A percentile compares a stretch with the other conserved stretches of the same genome.
These are phyloP conservation scores for Malassezia brasiliensis DNA, from an alignment of 1,284 basidiomycete genomes.

Conservation along the genomic window DNA sequence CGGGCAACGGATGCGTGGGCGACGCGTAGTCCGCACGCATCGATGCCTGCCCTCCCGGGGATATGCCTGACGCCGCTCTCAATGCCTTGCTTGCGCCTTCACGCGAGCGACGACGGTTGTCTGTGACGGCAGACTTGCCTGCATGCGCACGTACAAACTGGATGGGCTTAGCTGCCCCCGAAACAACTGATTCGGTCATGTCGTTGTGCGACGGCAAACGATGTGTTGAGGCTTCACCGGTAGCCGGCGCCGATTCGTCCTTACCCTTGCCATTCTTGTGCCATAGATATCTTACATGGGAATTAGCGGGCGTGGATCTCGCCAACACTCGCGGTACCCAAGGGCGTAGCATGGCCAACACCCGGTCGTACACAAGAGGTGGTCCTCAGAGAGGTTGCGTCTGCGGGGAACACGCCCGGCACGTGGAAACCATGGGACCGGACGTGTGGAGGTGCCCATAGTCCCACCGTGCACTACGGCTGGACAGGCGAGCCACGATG, in stretches of 20 bases:
- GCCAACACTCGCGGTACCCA: too few relatives aligned
- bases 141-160: conserved; percentile 26
- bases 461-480: too few relatives aligned
- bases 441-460: too few relatives aligned
- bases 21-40: neutral
- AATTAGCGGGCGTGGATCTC: neutral
- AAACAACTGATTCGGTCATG: conserved; percentile 12
- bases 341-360: too few relatives aligned
- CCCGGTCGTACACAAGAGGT: too few relatives aligned
- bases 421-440: too few relatives aligned
- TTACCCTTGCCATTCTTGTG: neutral
- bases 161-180: conserved; percentile 5
- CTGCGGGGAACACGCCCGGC: neutral
- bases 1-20: conserved; percentile 27
- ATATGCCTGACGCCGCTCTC: neutral
- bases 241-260: neutral
- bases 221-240: neutral
- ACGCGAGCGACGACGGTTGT: conserved; percentile 28
- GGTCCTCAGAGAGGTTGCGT: too few relatives aligned
- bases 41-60: neutral
- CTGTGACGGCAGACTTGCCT: conserved; percentile 35
- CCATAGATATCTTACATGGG: neutral
- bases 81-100: neutral
- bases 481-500: conserved; percentile 16
- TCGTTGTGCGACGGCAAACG: neutral